phyloP scores from a whole-genome alignment of 1,139 yeast genomes.

The Saccharomycopsis hybrid region DNA sequence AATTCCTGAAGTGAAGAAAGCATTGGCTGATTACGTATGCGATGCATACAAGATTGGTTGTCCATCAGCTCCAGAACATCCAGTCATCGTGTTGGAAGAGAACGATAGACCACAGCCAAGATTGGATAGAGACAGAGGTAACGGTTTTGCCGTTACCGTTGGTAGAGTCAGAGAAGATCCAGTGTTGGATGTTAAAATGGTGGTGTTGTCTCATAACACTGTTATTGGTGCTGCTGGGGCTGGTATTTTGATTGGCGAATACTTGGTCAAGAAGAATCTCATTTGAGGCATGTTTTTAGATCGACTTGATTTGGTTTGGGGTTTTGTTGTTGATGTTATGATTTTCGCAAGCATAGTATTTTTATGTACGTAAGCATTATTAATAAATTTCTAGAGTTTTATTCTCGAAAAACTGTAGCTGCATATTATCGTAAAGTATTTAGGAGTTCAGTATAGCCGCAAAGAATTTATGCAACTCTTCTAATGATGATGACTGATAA shows the following conservation, averaged over 20 bases:
- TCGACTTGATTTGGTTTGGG: too few species aligned
- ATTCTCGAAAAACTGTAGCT: too few species aligned
- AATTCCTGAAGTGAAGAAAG: constrained; percentile 67
- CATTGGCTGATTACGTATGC: constrained; percentile 69
- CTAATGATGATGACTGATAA: too few species aligned
- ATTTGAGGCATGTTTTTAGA: too few species aligned
- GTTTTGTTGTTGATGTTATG: too few species aligned
- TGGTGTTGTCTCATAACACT: constrained; percentile 92
- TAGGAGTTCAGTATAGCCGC: too few species aligned
- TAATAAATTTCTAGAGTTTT: too few species aligned
- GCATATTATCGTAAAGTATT: too few species aligned
- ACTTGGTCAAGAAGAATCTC: constrained; percentile 68
- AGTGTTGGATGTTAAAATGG: constrained; percentile 91
- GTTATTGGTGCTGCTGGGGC: constrained; percentile 99
- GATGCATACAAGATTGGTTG: constrained; percentile 77
- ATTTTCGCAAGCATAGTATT: too few species aligned
- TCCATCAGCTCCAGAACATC: constrained; percentile 86
- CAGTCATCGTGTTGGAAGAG: constrained; percentile 88
- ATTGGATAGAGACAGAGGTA: constrained; percentile 91
- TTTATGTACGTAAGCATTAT: too few species aligned
- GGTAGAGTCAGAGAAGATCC: constrained; percentile 94
- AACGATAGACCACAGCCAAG: constrained; percentile 97
- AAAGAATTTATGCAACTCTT: too few species aligned
- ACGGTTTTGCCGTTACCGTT: constrained; percentile 90
- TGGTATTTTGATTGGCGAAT: constrained; percentile 94